Conservation (phyloP, 2,329 filamentous ascomycete genomes). For the Fusarium equiseti region DNA sequence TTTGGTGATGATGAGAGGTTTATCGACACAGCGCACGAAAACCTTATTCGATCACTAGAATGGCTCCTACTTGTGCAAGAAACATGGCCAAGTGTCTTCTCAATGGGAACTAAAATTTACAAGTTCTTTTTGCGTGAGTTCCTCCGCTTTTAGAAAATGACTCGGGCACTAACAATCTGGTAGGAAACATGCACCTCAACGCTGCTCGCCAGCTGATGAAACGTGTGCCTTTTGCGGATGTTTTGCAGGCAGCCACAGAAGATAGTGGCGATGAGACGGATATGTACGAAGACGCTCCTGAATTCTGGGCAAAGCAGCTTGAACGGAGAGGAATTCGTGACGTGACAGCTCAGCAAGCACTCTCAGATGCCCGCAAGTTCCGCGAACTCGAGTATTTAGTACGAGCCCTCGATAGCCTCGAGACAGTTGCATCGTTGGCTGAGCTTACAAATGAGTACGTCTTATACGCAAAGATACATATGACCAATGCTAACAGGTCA, state of each 20-base stretch:
- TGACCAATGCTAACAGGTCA: slow-evolving; percentile 45
- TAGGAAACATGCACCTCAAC: slow-evolving; percentile 64
- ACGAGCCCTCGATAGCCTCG: slow-evolving; percentile 73
- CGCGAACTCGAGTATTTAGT: slow-evolving; percentile 77
- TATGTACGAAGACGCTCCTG: slow-evolving; percentile 54
- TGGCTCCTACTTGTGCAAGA: slow-evolving; percentile 84
- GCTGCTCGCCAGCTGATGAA: slow-evolving; percentile 67
- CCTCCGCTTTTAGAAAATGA: background rate
- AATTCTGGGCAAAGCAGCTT: slow-evolving; percentile 56
- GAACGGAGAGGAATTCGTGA: slow-evolving; percentile 53
- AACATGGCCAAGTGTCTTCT: slow-evolving; percentile 78
- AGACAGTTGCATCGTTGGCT: slow-evolving; percentile 71
- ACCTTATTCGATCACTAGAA: slow-evolving; percentile 82
- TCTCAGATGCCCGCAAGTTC: slow-evolving; percentile 70
- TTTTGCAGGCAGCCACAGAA: slow-evolving; percentile 59
- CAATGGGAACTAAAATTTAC: slow-evolving; percentile 78
- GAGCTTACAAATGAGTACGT: slow-evolving; percentile 66
- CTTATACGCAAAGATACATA: no score
- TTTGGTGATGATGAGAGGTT: slow-evolving; percentile 70
- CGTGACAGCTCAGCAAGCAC: slow-evolving; percentile 58
- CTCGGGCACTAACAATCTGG: slow-evolving; percentile 17
- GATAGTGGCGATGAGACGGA: slow-evolving; percentile 54
- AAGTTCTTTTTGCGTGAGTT: slow-evolving; percentile 85
- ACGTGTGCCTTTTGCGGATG: slow-evolving; percentile 62
- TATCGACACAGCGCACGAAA: slow-evolving; percentile 72